These are phyloP conservation scores for Juncus effusus DNA, from an alignment of 176 grass and related monocot species.

Conservation along the genomic window DNA sequence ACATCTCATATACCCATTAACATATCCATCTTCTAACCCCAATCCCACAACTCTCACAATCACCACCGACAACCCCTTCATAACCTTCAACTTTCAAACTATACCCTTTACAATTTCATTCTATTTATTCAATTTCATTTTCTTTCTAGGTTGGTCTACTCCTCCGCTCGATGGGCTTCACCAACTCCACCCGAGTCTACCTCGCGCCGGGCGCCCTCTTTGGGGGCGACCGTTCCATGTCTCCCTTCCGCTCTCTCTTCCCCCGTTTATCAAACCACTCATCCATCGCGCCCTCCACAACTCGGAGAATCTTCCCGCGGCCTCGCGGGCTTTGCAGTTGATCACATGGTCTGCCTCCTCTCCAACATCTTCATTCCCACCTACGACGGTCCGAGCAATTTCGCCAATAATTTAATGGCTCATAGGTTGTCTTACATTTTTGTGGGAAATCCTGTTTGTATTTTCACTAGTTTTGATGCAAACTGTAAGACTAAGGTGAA, in stretches of 20 bases:
- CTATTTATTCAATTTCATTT: no score
- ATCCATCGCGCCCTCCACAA: constrained; percentile 61
- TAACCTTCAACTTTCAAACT: no score
- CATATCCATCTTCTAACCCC: no score
- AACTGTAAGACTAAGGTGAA: no score
- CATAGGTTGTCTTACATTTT: constrained; percentile 42
- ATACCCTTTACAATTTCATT: no score
- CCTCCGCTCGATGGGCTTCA: constrained; percentile 64
- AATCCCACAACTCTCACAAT: no score
- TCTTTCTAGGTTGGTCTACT: constrained; percentile 71
- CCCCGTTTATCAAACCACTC: constrained; percentile 71
- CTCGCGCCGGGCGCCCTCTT: constrained; percentile 91
- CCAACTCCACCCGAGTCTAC: constrained; percentile 77
- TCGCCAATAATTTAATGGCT: constrained; percentile 95
- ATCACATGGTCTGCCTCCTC: constrained; percentile 96
- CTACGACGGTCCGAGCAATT: constrained; percentile 98
- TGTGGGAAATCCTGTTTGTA: no score
- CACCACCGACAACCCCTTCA: no score
- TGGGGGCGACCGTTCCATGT: constrained; percentile 88
- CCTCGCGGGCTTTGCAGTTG: constrained; percentile 69
- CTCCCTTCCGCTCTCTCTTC: constrained; percentile 72
- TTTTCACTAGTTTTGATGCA: no score
- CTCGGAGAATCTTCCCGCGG: constrained; percentile 73
- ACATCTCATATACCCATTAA: no score
- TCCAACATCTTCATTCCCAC: constrained; percentile 96